Evolutionary conservation across 73 alveolate species (phyloP).

Genomic region (Urostyla sp.): DNA sequence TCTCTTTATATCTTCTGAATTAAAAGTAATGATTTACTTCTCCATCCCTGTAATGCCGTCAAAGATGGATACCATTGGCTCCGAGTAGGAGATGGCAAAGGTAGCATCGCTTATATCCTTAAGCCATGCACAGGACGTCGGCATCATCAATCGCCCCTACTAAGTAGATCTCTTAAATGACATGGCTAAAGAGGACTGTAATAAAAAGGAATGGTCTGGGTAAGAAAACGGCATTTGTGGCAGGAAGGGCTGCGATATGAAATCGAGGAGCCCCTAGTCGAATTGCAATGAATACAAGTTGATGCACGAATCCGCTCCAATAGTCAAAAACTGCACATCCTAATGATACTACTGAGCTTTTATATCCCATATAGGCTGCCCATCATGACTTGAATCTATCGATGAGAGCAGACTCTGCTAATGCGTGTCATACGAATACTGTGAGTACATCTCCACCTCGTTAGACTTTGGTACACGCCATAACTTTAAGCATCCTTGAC

Average conservation of each 20-base stretch:
- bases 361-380: conserved; percentile 87
- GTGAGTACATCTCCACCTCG: too few species aligned
- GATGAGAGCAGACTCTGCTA: too few species aligned
- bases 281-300: conserved; percentile 63
- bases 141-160: conserved; percentile 14
- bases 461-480: conserved; percentile 74
- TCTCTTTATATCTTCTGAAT: conserved; percentile 25
- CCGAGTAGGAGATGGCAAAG: conserved; percentile 32
- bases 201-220: too few species aligned
- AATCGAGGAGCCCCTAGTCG: not conserved
- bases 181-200: too few species aligned
- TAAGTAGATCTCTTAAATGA: not conserved
- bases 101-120: not conserved
- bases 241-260: too few species aligned
- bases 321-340: conserved; percentile 81
- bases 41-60: conserved; percentile 66
- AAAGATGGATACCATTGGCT: conserved; percentile 39
- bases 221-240: too few species aligned
- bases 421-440: too few species aligned
- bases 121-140: conserved; percentile 69
- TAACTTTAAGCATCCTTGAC: conserved; percentile 79
- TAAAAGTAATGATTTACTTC: conserved; percentile 10
- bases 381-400: conserved; percentile 67
- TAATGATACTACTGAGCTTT: too few species aligned
- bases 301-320: conserved; percentile 78